Evolutionary conservation across 371 early-diverging fungal genomes (phyloP), one percentile per base, ranked within the genome.

Genomic region (Lichtheimia corymbifera): DNA sequence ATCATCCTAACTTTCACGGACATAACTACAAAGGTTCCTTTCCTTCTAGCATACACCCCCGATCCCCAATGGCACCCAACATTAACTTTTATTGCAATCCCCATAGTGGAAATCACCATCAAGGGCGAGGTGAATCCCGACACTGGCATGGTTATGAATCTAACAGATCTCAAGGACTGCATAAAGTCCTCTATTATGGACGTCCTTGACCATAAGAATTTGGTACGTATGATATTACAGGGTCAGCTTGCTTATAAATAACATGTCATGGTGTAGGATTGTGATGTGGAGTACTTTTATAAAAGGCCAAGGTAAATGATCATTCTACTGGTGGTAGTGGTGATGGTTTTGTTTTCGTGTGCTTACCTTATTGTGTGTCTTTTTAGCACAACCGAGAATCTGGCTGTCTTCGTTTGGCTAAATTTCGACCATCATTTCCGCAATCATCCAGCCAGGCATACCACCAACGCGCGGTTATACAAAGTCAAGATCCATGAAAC

Each of bases 131-230:
- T 94, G 3, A 77, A 94, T 68, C 85, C 83, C 9, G 25, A 59
- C 5, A 93, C 92, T 0, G 96, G 95, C 14, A 95, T 96, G 95
- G 91, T 95, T 0, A 84, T 91, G 71, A 94, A 94, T 71, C 68
- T 95, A 2, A 79, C 83, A 3, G 90, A 92, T 53, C 72, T 95
- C 64, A 95, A 95, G 73, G 75, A 84, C 66, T 88, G 85, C 64
- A 87, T 96, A 58, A 76, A 88, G 56, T 43, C 64, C 11, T 79
- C 87, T 0, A 83, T 95, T 25, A 79, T 94, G 75, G 91, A 92
- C 55, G 75, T 83, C 12, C 76, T 93, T 54, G 96, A 96, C 76
- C 96, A 95, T 73, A 84, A 83, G 55, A 92, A 96, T 66, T 61
- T 96, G 76, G 88, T 81, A 80, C 64, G 59, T 51, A 13, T 11